Percentiles rank a stretch among this genome's conserved stretches.
Conservation (phyloP, 345 rosid genomes). For the Pugionium cornutum region DNA sequence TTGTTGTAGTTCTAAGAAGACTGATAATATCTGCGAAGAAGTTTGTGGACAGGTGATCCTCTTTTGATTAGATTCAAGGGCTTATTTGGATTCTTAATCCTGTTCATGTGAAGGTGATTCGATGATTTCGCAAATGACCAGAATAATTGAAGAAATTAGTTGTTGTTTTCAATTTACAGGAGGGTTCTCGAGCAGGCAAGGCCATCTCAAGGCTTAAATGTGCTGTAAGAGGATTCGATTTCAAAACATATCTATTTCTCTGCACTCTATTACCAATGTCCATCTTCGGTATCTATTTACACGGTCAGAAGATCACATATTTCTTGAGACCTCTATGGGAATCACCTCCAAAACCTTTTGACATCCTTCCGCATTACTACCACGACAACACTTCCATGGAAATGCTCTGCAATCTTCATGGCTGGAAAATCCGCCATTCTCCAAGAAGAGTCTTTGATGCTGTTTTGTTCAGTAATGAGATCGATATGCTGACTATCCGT, state of each 20-base stretch:
- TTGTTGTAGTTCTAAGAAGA: conserved; percentile 74
- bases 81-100: too few relatives aligned
- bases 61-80: not conserved
- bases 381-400: conserved; percentile 68
- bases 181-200: conserved; percentile 36
- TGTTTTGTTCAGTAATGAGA: conserved; percentile 78
- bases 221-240: conserved; percentile 12
- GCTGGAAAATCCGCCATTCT: conserved; percentile 75
- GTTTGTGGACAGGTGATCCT: conserved; percentile 67
- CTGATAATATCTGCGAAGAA: conserved; percentile 64
- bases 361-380: conserved; percentile 41
- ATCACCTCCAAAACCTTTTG: conserved; percentile 37
- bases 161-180: not conserved
- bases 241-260: conserved; percentile 27
- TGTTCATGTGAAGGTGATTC: too few relatives aligned
- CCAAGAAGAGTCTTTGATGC: conserved; percentile 87
- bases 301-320: conserved; percentile 42
- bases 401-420: conserved; percentile 74
- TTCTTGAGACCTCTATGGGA: conserved; percentile 45
- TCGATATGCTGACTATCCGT: conserved; percentile 70
- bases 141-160: too few relatives aligned
- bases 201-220: conserved; percentile 27
- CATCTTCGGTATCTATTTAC: conserved; percentile 35
- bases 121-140: not conserved
- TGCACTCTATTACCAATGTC: conserved; percentile 29